Percentiles rank a stretch among this genome's conserved stretches.
These are phyloP conservation scores for Fusarium sp. DNA, from an alignment of 2,329 filamentous ascomycete genomes.

Conservation along the genomic window DNA sequence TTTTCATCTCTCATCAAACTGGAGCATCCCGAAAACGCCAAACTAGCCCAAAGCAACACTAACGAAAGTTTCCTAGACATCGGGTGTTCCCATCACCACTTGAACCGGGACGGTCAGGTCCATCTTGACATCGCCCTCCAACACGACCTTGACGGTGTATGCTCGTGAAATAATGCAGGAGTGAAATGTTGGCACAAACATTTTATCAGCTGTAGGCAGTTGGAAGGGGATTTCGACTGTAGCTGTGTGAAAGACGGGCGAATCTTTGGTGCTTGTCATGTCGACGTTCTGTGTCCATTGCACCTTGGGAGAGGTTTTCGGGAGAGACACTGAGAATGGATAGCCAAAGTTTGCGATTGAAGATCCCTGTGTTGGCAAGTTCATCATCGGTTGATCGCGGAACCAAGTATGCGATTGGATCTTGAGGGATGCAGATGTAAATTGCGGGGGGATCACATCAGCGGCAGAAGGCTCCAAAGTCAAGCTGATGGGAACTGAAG, in stretches of 20 bases:
- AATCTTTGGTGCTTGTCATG: conserved; percentile 3
- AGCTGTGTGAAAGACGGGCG: conserved; percentile 29
- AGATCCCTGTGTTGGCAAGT: conserved; percentile 27
- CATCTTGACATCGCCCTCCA: conserved; percentile 32
- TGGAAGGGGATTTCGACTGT: conserved; percentile 25
- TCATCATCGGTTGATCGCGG: conserved; percentile 27
- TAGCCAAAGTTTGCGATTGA: conserved; percentile 24
- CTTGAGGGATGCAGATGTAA: conserved; percentile 14
- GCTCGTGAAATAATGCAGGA: conserved; percentile 24
- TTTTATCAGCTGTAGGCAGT: conserved; percentile 18
- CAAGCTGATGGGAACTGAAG: conserved; percentile 22
- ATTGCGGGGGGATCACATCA: conserved; percentile 21
- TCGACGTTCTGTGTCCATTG: conserved; percentile 33
- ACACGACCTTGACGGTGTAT: conserved; percentile 19
- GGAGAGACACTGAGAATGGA: conserved; percentile 11
- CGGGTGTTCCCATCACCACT: conserved; percentile 25
- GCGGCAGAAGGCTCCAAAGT: conserved; percentile 25
- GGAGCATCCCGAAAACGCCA: background rate
- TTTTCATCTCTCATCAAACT: conserved; percentile 17
- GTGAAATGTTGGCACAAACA: conserved; percentile 32
- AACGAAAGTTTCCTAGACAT: background rate
- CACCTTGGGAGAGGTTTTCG: background rate
- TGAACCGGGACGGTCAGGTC: conserved; percentile 28
- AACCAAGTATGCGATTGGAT: conserved; percentile 36
- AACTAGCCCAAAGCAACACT: background rate